Base-by-base conservation (phyloP, 768 basidiomycete species). In the Erythrobasidium yunnanense region DNA sequence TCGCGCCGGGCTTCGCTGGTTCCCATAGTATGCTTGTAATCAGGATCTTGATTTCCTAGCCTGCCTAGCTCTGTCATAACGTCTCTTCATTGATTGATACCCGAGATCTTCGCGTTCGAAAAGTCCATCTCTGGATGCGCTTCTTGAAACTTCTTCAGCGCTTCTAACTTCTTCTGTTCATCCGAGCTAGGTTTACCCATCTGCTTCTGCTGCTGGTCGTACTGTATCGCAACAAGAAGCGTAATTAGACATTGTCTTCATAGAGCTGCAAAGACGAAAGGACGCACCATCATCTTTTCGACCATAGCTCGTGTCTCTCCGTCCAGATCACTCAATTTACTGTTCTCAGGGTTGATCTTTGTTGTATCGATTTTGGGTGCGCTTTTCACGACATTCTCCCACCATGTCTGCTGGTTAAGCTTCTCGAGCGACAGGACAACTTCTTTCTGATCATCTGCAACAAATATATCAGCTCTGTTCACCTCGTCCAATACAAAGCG, bases 271-370 rank as follows among this genome's bases (percentile, higher is more conserved):
- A 65, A 51, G 17, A 35, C 25, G 25, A n/a, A 32, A 0, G 5
- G 17, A 76, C 86, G 71, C 78, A 93, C 93, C 93, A 99, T 97
- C 95, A 99, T 99, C 80, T 99, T 99, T 77, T 99, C 95, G 2
- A 99, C 95, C 88, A 99, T 87, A 1, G 88, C 90, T 70, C 95
- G 84, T 0, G 93, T 97, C 75, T 97, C 93, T 11, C 86, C 87
- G 73, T 99, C 95, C 22, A 99, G 81, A 73, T 99, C 95, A 74
- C 90, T 87, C 57, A 99, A 80, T 75, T 95, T 93, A 75, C 91
- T 91, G 75, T 96, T 92, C 73, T 86, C 84, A 1, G 95, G 95
- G 72, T 87, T 85, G 70, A 99, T 96, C 79, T 95, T 97, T 60
- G 81, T 87, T 8, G 91, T 95, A 73, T 97, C 88, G 80, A 97